These are phyloP conservation scores for Populus hybrid DNA, from an alignment of 441 rosid species.

Conservation along the genomic window DNA sequence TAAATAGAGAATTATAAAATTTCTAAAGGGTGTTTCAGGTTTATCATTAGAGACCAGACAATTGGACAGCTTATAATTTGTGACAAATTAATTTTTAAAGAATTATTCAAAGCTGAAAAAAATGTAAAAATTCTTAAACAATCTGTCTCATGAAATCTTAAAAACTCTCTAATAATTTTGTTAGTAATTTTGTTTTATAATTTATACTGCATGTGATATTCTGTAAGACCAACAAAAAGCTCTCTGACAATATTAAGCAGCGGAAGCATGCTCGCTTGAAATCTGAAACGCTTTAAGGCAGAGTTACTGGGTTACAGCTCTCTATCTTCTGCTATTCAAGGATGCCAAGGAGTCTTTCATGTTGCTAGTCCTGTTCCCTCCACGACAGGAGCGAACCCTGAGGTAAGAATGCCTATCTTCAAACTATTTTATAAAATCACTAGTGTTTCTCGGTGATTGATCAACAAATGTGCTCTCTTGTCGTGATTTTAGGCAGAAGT, in stretches of 20 bases:
- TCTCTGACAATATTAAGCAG: conserved; percentile 23
- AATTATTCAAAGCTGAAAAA: too few species aligned
- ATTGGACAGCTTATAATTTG: rapidly evolving
- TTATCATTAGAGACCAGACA: too few species aligned
- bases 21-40: rapidly evolving
- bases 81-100: rapidly evolving
- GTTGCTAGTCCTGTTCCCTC: conserved; percentile 66
- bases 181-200: too few species aligned
- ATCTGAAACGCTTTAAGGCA: conserved; percentile 63
- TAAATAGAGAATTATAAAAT: too few species aligned
- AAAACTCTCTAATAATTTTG: too few species aligned
- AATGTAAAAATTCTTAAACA: too few species aligned
- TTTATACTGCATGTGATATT: not conserved
- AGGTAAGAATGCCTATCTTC: conserved; percentile 36
- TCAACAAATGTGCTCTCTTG: not conserved
- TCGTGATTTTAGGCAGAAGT: conserved; percentile 43
- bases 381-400: conserved; percentile 45
- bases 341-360: conserved; percentile 66
- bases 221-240: not conserved
- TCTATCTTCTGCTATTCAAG: conserved; percentile 43
- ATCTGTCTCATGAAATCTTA: too few species aligned
- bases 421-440: not conserved
- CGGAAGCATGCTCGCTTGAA: conserved; percentile 60
- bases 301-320: conserved; percentile 53
- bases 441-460: not conserved